Evolutionary conservation across 306 rosid species (phyloP).

Genomic region (Glycine tomentella): DNA sequence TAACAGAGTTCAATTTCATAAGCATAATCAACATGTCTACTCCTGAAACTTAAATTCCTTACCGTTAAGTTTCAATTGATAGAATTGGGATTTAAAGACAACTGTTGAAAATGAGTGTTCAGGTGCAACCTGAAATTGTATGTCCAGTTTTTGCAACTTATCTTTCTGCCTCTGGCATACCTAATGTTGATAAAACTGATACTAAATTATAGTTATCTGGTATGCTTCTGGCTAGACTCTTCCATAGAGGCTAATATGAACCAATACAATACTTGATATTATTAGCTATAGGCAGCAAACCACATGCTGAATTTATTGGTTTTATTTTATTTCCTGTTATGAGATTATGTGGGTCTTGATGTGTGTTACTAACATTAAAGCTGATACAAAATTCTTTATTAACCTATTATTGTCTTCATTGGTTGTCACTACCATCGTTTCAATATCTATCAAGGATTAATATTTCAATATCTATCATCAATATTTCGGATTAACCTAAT

Average conservation of each 20-base stretch:
- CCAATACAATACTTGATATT: conserved; percentile 20
- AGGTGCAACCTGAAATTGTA: neutral
- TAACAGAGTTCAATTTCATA: conserved; percentile 31
- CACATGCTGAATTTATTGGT: conserved; percentile 13
- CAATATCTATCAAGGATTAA: conserved; percentile 33
- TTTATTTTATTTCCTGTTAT: conserved; percentile 9
- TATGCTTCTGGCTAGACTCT: too few relatives aligned
- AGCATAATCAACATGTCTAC: neutral
- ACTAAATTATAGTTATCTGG: neutral
- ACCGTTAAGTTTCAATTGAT: neutral
- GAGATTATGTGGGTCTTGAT: conserved; percentile 31
- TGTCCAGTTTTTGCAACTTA: conserved; percentile 1
- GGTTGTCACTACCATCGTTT: conserved; percentile 22
- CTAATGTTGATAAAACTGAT: conserved; percentile 7
- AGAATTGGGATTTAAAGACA: neutral
- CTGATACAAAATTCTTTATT: too few relatives aligned
- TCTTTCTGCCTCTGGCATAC: too few relatives aligned
- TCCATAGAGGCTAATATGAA: neutral
- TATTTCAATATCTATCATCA: too few relatives aligned
- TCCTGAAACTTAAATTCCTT: conserved; percentile 17
- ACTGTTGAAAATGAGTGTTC: conserved; percentile 19
- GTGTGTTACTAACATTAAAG: conserved; percentile 36
- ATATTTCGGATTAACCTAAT: too few relatives aligned
- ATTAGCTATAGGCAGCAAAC: neutral
- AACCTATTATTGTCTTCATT: conserved; percentile 30